A percentile compares a stretch with the other conserved stretches of the same genome.
Evolutionary conservation across 2,329 filamentous ascomycete genomes (phyloP).

Genomic region (Scedosporium boydii): DNA sequence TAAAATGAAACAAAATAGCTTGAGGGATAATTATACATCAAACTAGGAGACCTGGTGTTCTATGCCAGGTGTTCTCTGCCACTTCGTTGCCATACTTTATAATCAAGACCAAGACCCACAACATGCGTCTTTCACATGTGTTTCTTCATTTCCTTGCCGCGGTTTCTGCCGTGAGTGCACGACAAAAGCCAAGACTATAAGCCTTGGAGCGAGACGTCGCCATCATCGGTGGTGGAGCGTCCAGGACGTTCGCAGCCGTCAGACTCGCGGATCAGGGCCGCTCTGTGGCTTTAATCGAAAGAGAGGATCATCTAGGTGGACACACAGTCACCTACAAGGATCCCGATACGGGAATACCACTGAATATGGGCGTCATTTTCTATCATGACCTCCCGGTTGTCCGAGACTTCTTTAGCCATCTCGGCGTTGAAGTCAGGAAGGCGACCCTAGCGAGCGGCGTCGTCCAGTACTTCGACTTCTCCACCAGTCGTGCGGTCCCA

Average conservation of each 20-base stretch:
- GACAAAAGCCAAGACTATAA: not conserved
- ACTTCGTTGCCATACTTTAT: too few relatives aligned
- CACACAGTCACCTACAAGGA: constrained; percentile 30
- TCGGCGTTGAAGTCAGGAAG: constrained; percentile 16
- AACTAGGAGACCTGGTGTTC: too few relatives aligned
- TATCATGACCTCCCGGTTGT: constrained; percentile 24
- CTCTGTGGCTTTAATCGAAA: constrained; percentile 29
- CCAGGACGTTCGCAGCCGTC: constrained; percentile 30
- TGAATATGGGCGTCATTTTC: constrained; percentile 14
- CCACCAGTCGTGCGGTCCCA: not conserved
- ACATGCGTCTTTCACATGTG: not conserved
- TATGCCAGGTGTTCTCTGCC: too few relatives aligned
- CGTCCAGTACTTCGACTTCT: constrained; percentile 5
- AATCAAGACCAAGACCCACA: too few relatives aligned
- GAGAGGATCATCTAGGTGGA: constrained; percentile 25
- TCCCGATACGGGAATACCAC: constrained; percentile 7
- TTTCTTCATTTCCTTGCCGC: not conserved
- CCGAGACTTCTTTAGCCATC: constrained; percentile 25
- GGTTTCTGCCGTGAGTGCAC: not conserved
- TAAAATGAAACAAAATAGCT: too few relatives aligned
- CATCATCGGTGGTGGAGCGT: constrained; percentile 32
- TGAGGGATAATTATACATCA: too few relatives aligned
- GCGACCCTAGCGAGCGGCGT: not conserved
- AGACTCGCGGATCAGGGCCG: constrained; percentile 24
- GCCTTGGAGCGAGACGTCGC: constrained; percentile 11